Conservation (phyloP, 2,329 filamentous ascomycete genomes). For the Byssothecium circinans region DNA sequence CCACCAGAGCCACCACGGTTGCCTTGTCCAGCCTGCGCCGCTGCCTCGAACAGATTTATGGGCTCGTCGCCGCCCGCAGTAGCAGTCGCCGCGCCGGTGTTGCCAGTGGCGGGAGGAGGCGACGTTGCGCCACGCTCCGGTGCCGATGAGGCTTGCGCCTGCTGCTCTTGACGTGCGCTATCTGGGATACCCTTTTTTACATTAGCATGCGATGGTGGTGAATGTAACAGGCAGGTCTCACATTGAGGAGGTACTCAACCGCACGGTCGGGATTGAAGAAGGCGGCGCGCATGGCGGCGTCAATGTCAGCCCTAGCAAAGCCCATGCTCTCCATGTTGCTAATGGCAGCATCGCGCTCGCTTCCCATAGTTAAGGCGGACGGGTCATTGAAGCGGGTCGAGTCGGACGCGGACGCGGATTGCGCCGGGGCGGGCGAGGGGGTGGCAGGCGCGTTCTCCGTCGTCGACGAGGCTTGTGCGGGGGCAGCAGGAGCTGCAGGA, state of each 20-base stretch:
- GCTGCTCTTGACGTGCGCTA: slow-evolving; percentile 70
- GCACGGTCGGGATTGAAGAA: slow-evolving; percentile 97
- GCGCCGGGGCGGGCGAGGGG: slow-evolving; percentile 52
- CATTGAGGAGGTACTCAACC: slow-evolving; percentile 90
- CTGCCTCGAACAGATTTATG: slow-evolving; percentile 91
- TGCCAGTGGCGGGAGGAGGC: slow-evolving; percentile 49
- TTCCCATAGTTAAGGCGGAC: slow-evolving; percentile 82
- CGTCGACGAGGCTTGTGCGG: slow-evolving; percentile 47
- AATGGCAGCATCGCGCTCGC: slow-evolving; percentile 78
- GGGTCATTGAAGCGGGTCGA: slow-evolving; percentile 64
- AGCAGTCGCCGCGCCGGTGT: slow-evolving; percentile 41
- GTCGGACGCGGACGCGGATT: slow-evolving; percentile 46
- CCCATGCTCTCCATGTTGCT: slow-evolving; percentile 97
- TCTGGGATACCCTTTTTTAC: slow-evolving; percentile 84
- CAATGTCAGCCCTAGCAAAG: slow-evolving; percentile 84
- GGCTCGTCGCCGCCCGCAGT: slow-evolving; percentile 60
- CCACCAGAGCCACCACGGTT: slow-evolving; percentile 47
- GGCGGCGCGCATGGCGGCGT: slow-evolving; percentile 91
- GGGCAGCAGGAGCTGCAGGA: slow-evolving; percentile 57
- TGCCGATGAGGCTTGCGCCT: slow-evolving; percentile 45
- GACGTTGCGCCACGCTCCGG: slow-evolving; percentile 46
- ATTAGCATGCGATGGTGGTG: slow-evolving; percentile 16
- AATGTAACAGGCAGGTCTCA: slow-evolving; percentile 50
- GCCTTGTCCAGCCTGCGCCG: slow-evolving; percentile 70
- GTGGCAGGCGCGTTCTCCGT: slow-evolving; percentile 54